Evolutionary conservation across 345 rosid genomes (phyloP).

Genomic region (Leavenworthia alabamica): DNA sequence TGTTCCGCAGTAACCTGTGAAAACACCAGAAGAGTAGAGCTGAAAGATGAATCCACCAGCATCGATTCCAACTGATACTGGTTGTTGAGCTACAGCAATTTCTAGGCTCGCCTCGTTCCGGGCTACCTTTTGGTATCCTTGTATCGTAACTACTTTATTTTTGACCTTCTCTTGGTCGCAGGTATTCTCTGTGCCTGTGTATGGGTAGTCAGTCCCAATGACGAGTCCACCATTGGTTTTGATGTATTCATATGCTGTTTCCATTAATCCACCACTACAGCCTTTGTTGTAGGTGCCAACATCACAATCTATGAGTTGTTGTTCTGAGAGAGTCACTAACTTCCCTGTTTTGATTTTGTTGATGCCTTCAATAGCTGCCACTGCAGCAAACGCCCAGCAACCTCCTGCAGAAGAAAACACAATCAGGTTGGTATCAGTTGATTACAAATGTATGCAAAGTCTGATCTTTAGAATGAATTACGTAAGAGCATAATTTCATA

Average conservation of each 20-base stretch:
- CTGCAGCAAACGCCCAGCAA: conserved; percentile 95
- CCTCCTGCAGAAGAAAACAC: conserved; percentile 44
- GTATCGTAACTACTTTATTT: conserved; percentile 41
- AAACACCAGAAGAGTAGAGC: conserved; percentile 59
- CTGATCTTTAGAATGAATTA: not conserved
- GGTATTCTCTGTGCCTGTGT: conserved; percentile 35
- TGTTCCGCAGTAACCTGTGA: conserved; percentile 51
- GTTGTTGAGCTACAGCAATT: conserved; percentile 59
- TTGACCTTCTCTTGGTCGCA: conserved; percentile 39
- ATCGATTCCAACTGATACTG: conserved; percentile 79
- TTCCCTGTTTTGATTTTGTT: conserved; percentile 60
- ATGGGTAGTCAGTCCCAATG: conserved; percentile 55
- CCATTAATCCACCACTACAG: conserved; percentile 82
- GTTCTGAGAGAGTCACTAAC: conserved; percentile 65
- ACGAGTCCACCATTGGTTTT: conserved; percentile 51
- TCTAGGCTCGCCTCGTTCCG: conserved; percentile 49
- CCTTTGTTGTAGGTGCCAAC: conserved; percentile 35
- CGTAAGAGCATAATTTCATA: conserved; percentile 25
- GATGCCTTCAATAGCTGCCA: conserved; percentile 81
- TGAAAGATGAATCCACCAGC: conserved; percentile 60
- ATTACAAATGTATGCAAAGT: conserved; percentile 5
- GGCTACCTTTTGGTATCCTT: conserved; percentile 38
- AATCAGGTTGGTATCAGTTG: not conserved
- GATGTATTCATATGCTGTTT: conserved; percentile 50
- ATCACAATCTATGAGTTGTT: conserved; percentile 84